Base-by-base conservation (phyloP, 306 rosid species). In the Vigna trinervia region DNA sequence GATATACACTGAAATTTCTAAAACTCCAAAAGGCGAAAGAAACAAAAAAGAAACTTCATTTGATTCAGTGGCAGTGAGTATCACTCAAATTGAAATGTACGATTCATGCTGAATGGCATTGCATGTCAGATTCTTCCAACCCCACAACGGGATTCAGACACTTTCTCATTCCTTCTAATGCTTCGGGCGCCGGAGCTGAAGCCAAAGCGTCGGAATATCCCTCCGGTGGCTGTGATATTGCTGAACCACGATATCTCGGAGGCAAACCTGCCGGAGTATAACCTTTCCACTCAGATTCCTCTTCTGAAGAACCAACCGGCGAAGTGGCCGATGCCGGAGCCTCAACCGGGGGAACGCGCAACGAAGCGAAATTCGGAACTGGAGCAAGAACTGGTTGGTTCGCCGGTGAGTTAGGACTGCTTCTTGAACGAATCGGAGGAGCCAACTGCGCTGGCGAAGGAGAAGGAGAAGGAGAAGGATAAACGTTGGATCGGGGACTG, bases 381-480 rank as follows among this genome's bases (percentile, higher is more conserved):
- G 80, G 78, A 65, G 71, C 58, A 70, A 51, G 73, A 80, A 65
- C 51, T 26, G 82, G 57, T n/a, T 32, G 38, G 9, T 57, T 84
- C 17, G 23, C 69, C 80, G 69, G 66, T 23, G 73, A 43, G 4
- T 12, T 17, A 6, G 47, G 15, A 30, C 32, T 41, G 0, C 7
- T 73, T 68, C 85, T 81, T 70, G 85, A 36, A 60, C 39, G 52
- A 39, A 71, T 34, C 45, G 73, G 81, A 54, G 79, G 17, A 26
- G 17, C n/a, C n/a, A 43, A 23, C 7, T 46, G 75, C 30, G 22
- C 5, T 38, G 74, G 75, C 1, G 76, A 23, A 0, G 70, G 59
- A 0, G 41, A 38, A 13, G 66, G 12, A 20, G 45, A 39, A 39
- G 45, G 45, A 9, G 65, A 28, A 13, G 66, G 12, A 20, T 13